phyloP scores from a whole-genome alignment of 805 yeast genomes.

The Tetrapisispora iriomotensis region DNA sequence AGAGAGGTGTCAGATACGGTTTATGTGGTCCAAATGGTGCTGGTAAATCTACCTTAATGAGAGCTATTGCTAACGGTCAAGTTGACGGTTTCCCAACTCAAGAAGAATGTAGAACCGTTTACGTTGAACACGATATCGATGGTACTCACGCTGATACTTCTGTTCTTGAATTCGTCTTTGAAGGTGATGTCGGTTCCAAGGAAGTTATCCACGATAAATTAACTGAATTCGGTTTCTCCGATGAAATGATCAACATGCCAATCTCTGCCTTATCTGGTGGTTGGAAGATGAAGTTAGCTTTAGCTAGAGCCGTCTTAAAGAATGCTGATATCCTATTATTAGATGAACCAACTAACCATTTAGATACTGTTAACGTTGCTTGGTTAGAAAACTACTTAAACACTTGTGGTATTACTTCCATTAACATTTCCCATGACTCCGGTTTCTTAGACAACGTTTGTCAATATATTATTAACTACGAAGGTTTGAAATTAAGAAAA shows the following conservation, averaged over 20 bases:
- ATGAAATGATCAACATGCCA: conserved; percentile 88
- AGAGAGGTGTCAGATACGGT: conserved; percentile 99
- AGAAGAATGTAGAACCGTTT: conserved; percentile 97
- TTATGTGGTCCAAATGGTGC: conserved; percentile 99
- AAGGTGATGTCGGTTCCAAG: conserved; percentile 63
- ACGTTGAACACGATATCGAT: conserved; percentile 99
- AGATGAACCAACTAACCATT: conserved; percentile 99
- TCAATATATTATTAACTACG: conserved; percentile 99
- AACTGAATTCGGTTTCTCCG: conserved; percentile 85
- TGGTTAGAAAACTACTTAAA: conserved; percentile 99
- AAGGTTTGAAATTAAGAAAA: conserved; percentile 98
- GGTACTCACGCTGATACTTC: conserved; percentile 96
- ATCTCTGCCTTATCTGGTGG: conserved; percentile 98
- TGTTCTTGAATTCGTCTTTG: conserved; percentile 80
- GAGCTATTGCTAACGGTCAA: conserved; percentile 95
- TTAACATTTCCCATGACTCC: conserved; percentile 98
- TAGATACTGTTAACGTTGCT: conserved; percentile 98
- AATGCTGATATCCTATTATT: conserved; percentile 95
- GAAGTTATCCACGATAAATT: conserved; percentile 69
- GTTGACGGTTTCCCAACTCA: conserved; percentile 99
- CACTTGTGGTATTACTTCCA: conserved; percentile 97
- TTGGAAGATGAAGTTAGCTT: conserved; percentile 99
- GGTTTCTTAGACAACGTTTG: conserved; percentile 97
- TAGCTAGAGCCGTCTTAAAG: conserved; percentile 98
- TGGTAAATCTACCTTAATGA: conserved; percentile 98